Percentiles rank a stretch among this genome's conserved stretches.
phyloP scores from a whole-genome alignment of 2,329 filamentous ascomycete species.

The Chalaropsis thielavioides region DNA sequence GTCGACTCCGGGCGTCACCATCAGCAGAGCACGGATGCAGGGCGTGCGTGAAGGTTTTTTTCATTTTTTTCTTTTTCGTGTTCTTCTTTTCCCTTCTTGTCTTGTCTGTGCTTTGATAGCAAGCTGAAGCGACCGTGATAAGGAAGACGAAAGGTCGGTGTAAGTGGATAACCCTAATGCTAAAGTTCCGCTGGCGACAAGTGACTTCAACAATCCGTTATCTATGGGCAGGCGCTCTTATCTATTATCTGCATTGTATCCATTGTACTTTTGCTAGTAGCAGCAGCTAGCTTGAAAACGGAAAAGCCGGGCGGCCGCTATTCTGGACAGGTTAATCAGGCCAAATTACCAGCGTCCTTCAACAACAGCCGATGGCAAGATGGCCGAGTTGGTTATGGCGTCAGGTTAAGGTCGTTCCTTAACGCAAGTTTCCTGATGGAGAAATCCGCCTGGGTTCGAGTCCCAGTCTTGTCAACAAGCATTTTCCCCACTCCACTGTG shows the following conservation, averaged over 20 bases:
- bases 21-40: neutral
- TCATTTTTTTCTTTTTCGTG: no score
- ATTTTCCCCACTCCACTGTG: no score
- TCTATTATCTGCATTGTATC: no score
- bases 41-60: neutral
- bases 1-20: neutral
- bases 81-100: neutral
- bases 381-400: conserved; percentile 28
- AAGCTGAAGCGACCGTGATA: neutral
- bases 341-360: no score
- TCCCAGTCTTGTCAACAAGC: conserved; percentile 17
- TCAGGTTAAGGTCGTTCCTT: conserved; percentile 25
- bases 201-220: neutral
- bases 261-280: no score
- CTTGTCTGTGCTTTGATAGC: neutral
- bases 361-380: conserved; percentile 20
- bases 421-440: conserved; percentile 18
- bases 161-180: neutral
- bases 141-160: neutral
- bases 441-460: conserved; percentile 18
- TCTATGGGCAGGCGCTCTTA: no score
- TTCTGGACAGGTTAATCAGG: no score
- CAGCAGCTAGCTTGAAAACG: no score
- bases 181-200: neutral
- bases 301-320: no score